Conservation (phyloP, 805 yeast genomes). For the Cyberlindnera mycetangii region DNA sequence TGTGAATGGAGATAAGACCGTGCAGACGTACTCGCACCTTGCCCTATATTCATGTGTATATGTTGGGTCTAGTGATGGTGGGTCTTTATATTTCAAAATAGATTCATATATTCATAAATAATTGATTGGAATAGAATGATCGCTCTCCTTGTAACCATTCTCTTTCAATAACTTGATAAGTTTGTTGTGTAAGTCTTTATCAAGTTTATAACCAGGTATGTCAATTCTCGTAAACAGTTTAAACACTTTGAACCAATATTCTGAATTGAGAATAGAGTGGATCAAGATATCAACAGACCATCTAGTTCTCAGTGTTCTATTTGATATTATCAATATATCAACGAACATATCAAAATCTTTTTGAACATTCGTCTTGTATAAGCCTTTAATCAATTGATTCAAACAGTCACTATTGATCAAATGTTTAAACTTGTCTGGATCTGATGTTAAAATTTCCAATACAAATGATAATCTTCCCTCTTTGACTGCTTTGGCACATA, state of each 20-base stretch:
- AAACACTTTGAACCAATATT: slow-evolving; percentile 19
- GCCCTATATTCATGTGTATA: too few species aligned
- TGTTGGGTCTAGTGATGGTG: too few species aligned
- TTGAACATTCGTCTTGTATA: background rate
- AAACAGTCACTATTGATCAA: slow-evolving; percentile 14
- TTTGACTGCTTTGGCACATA: slow-evolving; percentile 11
- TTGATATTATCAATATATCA: slow-evolving; percentile 2
- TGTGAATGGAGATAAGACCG: too few species aligned
- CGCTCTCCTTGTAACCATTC: background rate
- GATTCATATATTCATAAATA: too few species aligned
- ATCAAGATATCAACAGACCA: slow-evolving; percentile 4
- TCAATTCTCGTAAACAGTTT: slow-evolving; percentile 1
- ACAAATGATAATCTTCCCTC: slow-evolving; percentile 6
- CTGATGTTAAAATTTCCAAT: slow-evolving; percentile 3
- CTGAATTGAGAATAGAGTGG: slow-evolving; percentile 5
- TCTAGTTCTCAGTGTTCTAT: background rate
- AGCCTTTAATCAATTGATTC: slow-evolving; percentile 10
- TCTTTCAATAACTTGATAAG: background rate
- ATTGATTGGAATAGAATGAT: background rate
- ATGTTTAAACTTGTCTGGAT: background rate
- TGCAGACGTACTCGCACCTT: too few species aligned
- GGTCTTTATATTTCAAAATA: too few species aligned
- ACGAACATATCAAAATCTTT: slow-evolving; percentile 1
- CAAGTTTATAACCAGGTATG: background rate
- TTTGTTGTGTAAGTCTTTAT: background rate